Base-by-base conservation (phyloP, 2,329 filamentous ascomycete genomes). In the Alternaria incomplexa region DNA sequence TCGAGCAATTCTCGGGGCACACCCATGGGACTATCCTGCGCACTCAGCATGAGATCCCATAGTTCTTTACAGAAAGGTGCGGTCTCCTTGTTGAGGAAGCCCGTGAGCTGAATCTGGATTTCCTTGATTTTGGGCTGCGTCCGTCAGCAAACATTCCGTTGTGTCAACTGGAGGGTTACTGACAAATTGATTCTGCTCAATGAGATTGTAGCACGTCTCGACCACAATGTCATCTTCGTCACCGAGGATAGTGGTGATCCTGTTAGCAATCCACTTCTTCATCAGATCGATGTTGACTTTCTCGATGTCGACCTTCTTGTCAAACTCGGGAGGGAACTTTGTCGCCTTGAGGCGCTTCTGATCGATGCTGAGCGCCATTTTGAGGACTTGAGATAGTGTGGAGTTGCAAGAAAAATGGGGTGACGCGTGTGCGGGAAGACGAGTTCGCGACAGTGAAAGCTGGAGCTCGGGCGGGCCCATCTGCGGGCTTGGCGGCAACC, bases 251-350 rank as follows among this genome's bases (percentile, higher is more conserved):
- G 93, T 90, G 23, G 91, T 92, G 60, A 99, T 93, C 79, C 91
- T 92, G 73, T 90, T 88, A 5, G 93, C 91, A 78, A 98, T 97
- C 96, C 96, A 99, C 85, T 93, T 97, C 86, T 97, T 97, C 89
- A 99, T 97, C 59, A 99, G 92, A 80, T 97, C 93, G 54, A 97
- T 85, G 78, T 99, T 97, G 81, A 99, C 93, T 84, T 98, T 98
- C 72, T 90, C 89, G 88, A 96, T 97, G 84, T 99, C 94, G 68
- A 99, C 96, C 84, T 97, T 97, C 79, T 92, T 90, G 77, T 88
- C 95, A 83, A 98, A 99, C 77, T 97, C 93, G 8, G 90, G 87
- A 48, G 96, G 96, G 68, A 97, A 98, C 77, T 96, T 97, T 59
- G 94, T 98, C 80, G 90, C 90, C 85, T 91, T 92, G 60, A 97